Percentiles rank a stretch among this genome's conserved stretches.
Conservation (phyloP, 164 flowering plant genomes). For the Macadamia integrifolia region DNA sequence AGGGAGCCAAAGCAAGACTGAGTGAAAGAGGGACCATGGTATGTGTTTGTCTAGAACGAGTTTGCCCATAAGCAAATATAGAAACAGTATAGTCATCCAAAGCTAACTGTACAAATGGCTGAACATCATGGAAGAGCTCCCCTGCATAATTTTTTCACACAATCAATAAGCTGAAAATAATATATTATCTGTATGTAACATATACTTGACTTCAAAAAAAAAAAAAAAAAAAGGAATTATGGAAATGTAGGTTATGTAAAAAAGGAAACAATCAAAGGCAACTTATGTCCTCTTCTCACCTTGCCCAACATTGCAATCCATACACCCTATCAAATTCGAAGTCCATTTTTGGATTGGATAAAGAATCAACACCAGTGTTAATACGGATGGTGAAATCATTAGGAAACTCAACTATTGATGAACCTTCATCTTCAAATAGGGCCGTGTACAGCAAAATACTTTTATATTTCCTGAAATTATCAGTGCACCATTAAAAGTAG, state of each 20-base stretch:
- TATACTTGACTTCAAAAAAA: neutral
- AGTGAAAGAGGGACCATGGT: constrained; percentile 65
- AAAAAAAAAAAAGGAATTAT: neutral
- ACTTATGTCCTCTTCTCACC: constrained; percentile 33
- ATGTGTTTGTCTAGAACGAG: constrained; percentile 84
- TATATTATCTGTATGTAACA: neutral
- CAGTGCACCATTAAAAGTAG: neutral
- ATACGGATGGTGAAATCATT: constrained; percentile 73
- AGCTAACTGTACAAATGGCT: constrained; percentile 94
- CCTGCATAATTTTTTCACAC: constrained; percentile 27
- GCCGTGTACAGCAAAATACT: constrained; percentile 88
- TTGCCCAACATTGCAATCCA: constrained; percentile 99
- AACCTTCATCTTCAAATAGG: constrained; percentile 95
- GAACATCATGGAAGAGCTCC: constrained; percentile 34
- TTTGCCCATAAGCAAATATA: constrained; percentile 90
- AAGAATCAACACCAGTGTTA: too few relatives aligned
- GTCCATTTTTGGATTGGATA: constrained; percentile 48
- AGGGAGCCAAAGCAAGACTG: neutral
- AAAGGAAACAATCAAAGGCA: constrained; percentile 4
- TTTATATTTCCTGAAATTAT: constrained; percentile 13
- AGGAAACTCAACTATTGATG: constrained; percentile 82
- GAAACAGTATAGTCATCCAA: constrained; percentile 96
- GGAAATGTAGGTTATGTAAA: neutral
- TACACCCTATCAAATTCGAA: constrained; percentile 96
- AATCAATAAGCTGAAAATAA: neutral